Percentiles rank a stretch among this genome's conserved stretches.
Conservation (phyloP, 148 eudicot species). For the Rhododendron molle region DNA sequence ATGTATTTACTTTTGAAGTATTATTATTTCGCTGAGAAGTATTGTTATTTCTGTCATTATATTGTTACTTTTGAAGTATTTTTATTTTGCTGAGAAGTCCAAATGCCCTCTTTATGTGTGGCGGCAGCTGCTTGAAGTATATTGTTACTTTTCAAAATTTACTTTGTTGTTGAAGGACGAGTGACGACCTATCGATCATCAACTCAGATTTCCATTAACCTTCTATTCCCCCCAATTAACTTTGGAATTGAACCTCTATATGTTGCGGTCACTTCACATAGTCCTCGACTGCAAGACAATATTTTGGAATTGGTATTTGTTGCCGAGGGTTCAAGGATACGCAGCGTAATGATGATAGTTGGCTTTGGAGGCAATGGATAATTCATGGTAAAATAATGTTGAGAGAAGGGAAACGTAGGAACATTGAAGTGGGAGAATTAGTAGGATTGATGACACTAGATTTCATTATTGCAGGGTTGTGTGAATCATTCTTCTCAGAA, state of each 20-base stretch:
- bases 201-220: background rate
- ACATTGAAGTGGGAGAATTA: background rate
- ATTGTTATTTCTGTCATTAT: too few species aligned
- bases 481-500: background rate
- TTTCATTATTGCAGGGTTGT: background rate
- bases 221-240: background rate
- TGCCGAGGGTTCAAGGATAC: background rate
- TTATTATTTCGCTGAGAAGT: background rate
- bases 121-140: too few species aligned
- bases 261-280: background rate
- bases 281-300: background rate
- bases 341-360: background rate
- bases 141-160: too few species aligned
- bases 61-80: too few species aligned
- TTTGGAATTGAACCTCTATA: background rate
- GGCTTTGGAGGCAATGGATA: background rate
- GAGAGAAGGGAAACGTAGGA: background rate
- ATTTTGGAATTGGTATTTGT: background rate
- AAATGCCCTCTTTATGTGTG: background rate
- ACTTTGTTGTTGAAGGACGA: background rate
- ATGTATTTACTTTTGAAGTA: background rate
- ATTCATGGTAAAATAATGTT: background rate
- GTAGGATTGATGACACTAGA: background rate
- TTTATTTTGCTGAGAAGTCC: too few species aligned
- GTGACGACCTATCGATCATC: background rate